phyloP scores from a whole-genome alignment of 1,284 basidiomycete species.

The Sutorius eximius region DNA sequence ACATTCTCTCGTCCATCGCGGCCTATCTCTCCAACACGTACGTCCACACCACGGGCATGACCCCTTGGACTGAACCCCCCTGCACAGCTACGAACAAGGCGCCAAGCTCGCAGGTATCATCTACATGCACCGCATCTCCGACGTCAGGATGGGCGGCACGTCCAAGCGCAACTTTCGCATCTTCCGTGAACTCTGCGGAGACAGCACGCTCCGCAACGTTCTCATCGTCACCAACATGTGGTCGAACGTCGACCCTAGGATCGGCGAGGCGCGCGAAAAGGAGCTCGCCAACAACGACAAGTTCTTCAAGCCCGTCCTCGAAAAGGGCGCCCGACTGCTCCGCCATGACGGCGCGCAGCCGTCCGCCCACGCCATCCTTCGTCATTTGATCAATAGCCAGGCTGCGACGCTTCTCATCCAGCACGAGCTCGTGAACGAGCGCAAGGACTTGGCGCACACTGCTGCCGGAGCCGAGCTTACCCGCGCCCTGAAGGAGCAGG shows the following conservation, averaged over 20 bases:
- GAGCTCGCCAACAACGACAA: constrained; percentile 40
- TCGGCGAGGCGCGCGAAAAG: constrained; percentile 37
- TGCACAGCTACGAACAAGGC: constrained; percentile 39
- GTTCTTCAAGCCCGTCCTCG: constrained; percentile 43
- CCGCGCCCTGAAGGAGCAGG: constrained; percentile 38
- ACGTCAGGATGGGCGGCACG: constrained; percentile 50
- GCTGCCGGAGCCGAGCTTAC: constrained; percentile 42
- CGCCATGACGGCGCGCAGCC: constrained; percentile 36
- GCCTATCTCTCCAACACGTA: constrained; percentile 37
- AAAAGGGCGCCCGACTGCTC: constrained; percentile 42
- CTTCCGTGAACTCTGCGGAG: constrained; percentile 54
- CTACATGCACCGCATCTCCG: constrained; percentile 57
- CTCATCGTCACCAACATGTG: constrained; percentile 55
- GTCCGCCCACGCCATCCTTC: constrained; percentile 33
- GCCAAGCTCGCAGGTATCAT: constrained; percentile 49
- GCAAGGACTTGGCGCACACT: constrained; percentile 40
- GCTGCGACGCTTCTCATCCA: constrained; percentile 42
- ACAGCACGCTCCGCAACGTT: constrained; percentile 47
- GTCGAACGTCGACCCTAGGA: constrained; percentile 39
- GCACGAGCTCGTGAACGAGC: constrained; percentile 42
- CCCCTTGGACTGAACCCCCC: background rate
- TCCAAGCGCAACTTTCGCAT: constrained; percentile 51
- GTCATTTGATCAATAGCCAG: constrained; percentile 32
- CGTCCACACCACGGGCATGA: constrained; percentile 6
- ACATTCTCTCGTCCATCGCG: constrained; percentile 40